These are phyloP conservation scores for Hibiscus mutabilis DNA, from an alignment of 345 rosid species.

Conservation along the genomic window DNA sequence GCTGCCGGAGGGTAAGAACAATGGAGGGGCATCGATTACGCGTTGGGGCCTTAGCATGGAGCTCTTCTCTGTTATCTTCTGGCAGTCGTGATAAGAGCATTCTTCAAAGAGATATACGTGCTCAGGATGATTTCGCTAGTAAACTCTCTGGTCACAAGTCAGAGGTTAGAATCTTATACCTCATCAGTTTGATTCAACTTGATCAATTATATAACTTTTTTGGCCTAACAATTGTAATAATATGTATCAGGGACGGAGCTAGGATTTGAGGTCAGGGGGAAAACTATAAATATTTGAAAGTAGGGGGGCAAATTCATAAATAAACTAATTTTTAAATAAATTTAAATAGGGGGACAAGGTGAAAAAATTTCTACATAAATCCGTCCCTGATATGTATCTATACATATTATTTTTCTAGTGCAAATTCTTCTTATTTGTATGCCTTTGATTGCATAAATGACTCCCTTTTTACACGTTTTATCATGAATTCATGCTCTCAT, in stretches of 20 bases:
- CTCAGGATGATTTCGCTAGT: conserved; percentile 74
- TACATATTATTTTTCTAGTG: neutral
- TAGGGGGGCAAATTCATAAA: too few relatives aligned
- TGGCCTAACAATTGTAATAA: too few relatives aligned
- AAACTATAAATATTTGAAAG: too few relatives aligned
- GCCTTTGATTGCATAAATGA: conserved; percentile 4
- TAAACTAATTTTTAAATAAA: too few relatives aligned
- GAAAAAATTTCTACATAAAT: too few relatives aligned
- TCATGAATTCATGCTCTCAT: neutral
- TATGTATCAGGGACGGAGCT: too few relatives aligned
- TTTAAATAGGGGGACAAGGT: too few relatives aligned
- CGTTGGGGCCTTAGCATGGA: conserved; percentile 96
- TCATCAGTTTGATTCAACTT: conserved; percentile 8
- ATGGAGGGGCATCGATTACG: conserved; percentile 96
- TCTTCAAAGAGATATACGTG: conserved; percentile 80
- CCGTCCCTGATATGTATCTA: too few relatives aligned
- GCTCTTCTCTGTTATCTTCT: conserved; percentile 75
- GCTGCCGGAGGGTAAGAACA: conserved; percentile 70
- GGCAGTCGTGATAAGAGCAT: conserved; percentile 96
- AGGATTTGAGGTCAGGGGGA: too few relatives aligned
- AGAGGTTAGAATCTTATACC: conserved; percentile 45
- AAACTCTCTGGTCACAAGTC: conserved; percentile 94
- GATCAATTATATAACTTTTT: neutral
- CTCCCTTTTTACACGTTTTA: neutral
- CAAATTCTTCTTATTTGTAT: neutral